phyloP scores from a whole-genome alignment of 225 moss, liverwort and hornwort genomes.

The Pseudoscleropodium purum region DNA sequence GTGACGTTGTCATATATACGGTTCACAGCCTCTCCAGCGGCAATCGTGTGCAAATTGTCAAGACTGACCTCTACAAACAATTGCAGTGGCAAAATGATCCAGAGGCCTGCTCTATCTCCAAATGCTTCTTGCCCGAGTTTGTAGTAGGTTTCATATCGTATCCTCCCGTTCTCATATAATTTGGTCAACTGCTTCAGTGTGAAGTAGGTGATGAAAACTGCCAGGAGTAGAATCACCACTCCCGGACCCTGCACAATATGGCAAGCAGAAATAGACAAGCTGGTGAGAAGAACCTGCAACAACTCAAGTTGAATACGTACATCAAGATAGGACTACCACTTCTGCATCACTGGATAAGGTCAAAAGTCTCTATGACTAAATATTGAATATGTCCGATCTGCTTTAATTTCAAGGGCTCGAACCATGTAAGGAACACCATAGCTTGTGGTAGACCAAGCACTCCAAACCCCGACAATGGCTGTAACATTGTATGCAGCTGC shows the following conservation, averaged over 20 bases:
- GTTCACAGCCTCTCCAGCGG: neutral
- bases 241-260: neutral
- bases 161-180: neutral
- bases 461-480: neutral
- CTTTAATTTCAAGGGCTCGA: neutral
- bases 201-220: neutral
- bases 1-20: neutral
- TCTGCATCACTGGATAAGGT: neutral
- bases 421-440: neutral
- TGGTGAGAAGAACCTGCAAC: neutral
- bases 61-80: neutral
- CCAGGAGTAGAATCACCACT: neutral
- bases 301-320: neutral
- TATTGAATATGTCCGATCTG: neutral
- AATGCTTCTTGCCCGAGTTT: neutral
- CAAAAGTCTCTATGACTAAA: neutral
- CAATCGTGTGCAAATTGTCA: fast-evolving
- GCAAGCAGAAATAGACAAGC: neutral
- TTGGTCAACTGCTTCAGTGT: neutral
- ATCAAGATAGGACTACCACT: neutral
- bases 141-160: neutral
- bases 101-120: neutral
- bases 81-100: neutral
- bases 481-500: neutral
- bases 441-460: neutral